phyloP scores from a whole-genome alignment of 345 rosid species.

The Bruguiera sexangula region DNA sequence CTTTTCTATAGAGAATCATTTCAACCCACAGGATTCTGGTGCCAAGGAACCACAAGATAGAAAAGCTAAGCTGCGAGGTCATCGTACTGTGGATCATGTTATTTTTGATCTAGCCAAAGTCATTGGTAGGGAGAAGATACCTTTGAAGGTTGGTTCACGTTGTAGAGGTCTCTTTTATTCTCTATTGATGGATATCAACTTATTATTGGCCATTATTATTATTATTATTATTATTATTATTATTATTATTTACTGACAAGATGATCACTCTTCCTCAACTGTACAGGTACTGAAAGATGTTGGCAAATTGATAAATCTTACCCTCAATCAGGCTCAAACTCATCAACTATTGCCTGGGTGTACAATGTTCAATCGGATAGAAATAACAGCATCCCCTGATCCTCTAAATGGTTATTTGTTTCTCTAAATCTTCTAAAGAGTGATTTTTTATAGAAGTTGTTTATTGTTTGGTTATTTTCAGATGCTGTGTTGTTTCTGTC shows the following conservation, averaged over 20 bases:
- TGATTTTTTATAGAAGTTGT: conserved; percentile 29
- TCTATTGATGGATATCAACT: too few relatives aligned
- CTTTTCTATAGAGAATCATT: conserved; percentile 66
- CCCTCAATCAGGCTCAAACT: conserved; percentile 70
- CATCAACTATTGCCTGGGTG: conserved; percentile 70
- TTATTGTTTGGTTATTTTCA: conserved; percentile 2
- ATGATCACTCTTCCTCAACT: conserved; percentile 2
- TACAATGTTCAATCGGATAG: conserved; percentile 80
- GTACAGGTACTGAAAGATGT: conserved; percentile 86
- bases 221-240: too few relatives aligned
- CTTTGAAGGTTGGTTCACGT: conserved; percentile 61
- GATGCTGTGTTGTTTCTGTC: conserved; percentile 6
- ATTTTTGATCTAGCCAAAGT: conserved; percentile 78
- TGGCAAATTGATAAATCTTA: conserved; percentile 70
- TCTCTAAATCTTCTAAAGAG: conserved; percentile 72
- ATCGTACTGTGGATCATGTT: conserved; percentile 57
- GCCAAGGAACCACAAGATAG: conserved; percentile 45
- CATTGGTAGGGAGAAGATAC: conserved; percentile 83
- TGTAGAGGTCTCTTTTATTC: too few relatives aligned
- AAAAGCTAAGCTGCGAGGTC: conserved; percentile 58
- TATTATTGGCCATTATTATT: too few relatives aligned
- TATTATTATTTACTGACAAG: too few relatives aligned
- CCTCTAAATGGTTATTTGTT: conserved; percentile 60
- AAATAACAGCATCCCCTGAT: conserved; percentile 56
- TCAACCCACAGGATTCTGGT: conserved; percentile 38